Evolutionary conservation across 1,139 yeast genomes (phyloP).

Genomic region (Suhomyces wounanorum): DNA sequence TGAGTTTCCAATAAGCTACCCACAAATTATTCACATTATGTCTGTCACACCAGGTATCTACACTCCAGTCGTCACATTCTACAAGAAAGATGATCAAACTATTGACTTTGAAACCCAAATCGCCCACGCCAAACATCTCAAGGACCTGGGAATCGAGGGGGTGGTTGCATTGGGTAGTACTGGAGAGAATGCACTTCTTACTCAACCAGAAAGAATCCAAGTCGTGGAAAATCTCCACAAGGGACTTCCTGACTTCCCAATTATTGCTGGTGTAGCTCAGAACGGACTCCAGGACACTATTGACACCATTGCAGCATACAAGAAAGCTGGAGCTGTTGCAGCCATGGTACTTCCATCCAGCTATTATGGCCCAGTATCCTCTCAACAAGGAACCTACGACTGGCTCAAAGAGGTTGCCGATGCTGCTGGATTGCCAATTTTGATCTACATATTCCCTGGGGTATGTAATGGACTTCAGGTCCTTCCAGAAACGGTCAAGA

Average conservation of each 20-base stretch:
- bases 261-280: slow-evolving; percentile 49
- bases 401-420: slow-evolving; percentile 50
- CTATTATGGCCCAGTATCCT: slow-evolving; percentile 44
- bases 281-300: slow-evolving; percentile 42
- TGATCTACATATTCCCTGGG: slow-evolving; percentile 55
- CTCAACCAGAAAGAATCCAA: slow-evolving; percentile 40
- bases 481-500: slow-evolving; percentile 30
- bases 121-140: slow-evolving; percentile 35
- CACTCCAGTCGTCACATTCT: slow-evolving; percentile 44
- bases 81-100: slow-evolving; percentile 29
- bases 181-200: slow-evolving; percentile 51
- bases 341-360: slow-evolving; percentile 49
- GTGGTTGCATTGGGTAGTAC: slow-evolving; percentile 39
- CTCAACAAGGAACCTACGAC: slow-evolving; percentile 45
- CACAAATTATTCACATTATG: not conserved
- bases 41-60: slow-evolving; percentile 24
- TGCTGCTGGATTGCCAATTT: slow-evolving; percentile 42
- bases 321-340: slow-evolving; percentile 45
- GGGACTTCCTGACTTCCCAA: slow-evolving; percentile 39
- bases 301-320: slow-evolving; percentile 36
- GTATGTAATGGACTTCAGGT: slow-evolving; percentile 41
- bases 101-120: slow-evolving; percentile 37
- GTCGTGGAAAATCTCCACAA: slow-evolving; percentile 34
- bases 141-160: slow-evolving; percentile 35
- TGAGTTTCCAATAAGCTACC: not conserved